Base-by-base conservation (phyloP, 495 filamentous ascomycete species). In the Podospora pseudopauciseta region DNA sequence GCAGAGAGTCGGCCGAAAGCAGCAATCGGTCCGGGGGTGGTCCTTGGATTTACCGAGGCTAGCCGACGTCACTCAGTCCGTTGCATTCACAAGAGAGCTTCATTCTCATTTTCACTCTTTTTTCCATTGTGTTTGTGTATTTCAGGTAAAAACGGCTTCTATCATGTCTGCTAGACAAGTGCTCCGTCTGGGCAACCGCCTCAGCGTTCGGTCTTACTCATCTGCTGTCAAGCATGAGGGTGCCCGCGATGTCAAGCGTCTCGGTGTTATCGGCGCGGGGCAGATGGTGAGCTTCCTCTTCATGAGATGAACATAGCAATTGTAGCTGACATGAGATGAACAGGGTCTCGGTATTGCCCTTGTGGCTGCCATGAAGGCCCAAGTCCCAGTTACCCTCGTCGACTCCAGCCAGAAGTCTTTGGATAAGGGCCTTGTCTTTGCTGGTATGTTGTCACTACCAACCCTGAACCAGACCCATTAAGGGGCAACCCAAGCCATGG, bases 301-400 rank as follows among this genome's bases (percentile, higher is more conserved):
- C 32, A 39, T 58, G 55, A 26, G 18, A 58, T 15, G 18, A 67
- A 67, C 9, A 23, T 23, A 64, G 39, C 30, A 23, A 39, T 59
- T 5, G 23, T 64, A 15, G 18, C 27, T 32, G 32, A 26, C 59
- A 28, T 61, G 20, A 27, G 13, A 7, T 5, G 26, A 55, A n/a
- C 72, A 98, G 95, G 95, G 96, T 68, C 83, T 99, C 63, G 96
- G 96, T 63, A 98, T 99, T 76, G 96, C 95, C 16, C 85, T 99
- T 28, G 95, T 98, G 20, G 96, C 96, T 61, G 92, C 95, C 58
- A 88, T 90, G 68, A 93, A 86, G 80, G 94, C 93, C 30, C 78
- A 87, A 70, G 86, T 98, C 6, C 91, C 93, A 3, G 94, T 99
- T 2, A 92, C 88, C 28, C 77, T 99, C 28, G 85, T 99, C 30